Base-by-base conservation (phyloP, 176 grass and related monocot genomes). In the Oryza punctata region DNA sequence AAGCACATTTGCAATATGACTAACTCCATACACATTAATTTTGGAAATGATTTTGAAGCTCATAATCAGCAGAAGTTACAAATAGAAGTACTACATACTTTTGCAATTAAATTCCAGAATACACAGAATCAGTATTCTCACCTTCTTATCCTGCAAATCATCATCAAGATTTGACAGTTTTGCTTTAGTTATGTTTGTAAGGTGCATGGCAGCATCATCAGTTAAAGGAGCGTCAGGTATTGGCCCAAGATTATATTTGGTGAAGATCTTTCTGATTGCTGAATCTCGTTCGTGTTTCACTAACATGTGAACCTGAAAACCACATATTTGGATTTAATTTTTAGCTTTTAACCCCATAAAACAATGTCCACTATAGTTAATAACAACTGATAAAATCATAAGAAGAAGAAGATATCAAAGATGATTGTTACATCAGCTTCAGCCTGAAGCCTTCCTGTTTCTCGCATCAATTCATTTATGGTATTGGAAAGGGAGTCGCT, bases 91-190 rank as follows among this genome's bases (percentile, higher is more conserved):
- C 7, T 6, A 12, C 25, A 69, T 9, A 60, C n/a, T 52, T 70
- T 41, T 43, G 33, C 24, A 40, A 82, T 35, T 63, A 59, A 82
- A 74, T 83, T 83, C 18, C 25, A 83, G 72, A 74, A 73, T 65
- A 73, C 12, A 73, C 15, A 63, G 12, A 69, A 54, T 25, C 4
- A 14, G 12, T 85, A 75, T 33, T 83, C 37, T 57, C 85, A 95
- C 95, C 95, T 98, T 98, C 72, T 87, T 98, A 46, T 98, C 88
- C 70, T 85, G 80, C 90, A 98, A 90, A 87, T 98, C 92, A n/a
- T 87, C 86, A 72, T 93, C 82, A 63, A 98, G 79, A 93, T 88
- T 78, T 24, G 77, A 81, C 33, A 95, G 65, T 70, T 89, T 94
- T 24, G 69, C 83, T 90, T 90, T 91, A 70, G 69, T 88, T 76